phyloP scores from a whole-genome alignment of 768 basidiomycete genomes.

The Amanita polypyramis region DNA sequence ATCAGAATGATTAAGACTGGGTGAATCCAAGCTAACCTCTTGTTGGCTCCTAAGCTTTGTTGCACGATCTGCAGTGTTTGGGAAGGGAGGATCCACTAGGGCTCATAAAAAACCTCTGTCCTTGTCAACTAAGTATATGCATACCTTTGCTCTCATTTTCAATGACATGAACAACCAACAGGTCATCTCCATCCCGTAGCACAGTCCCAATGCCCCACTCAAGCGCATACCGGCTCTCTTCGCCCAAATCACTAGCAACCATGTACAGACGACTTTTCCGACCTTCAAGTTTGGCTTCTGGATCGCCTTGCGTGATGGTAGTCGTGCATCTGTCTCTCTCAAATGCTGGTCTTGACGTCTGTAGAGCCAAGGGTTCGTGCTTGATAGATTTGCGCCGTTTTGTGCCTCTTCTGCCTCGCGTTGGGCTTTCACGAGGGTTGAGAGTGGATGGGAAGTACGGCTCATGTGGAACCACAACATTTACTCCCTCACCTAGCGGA shows the following conservation, averaged over 20 bases:
- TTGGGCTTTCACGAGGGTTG: constrained; percentile 27
- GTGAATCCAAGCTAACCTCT: constrained; percentile 44
- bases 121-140: constrained; percentile 13
- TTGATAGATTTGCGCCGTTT: constrained; percentile 54
- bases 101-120: constrained; percentile 5
- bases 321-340: constrained; percentile 91
- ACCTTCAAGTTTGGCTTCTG: constrained; percentile 40
- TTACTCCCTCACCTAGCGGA: constrained; percentile 87
- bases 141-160: constrained; percentile 88
- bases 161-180: constrained; percentile 83
- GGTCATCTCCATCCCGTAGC: constrained; percentile 86
- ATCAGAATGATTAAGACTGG: constrained; percentile 7
- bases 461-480: constrained; percentile 76
- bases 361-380: constrained; percentile 52
- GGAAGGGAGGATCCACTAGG: constrained; percentile 57
- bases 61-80: constrained; percentile 64
- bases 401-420: constrained; percentile 31
- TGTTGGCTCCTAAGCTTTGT: constrained; percentile 83
- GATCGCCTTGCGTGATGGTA: constrained; percentile 78
- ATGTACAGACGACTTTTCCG: constrained; percentile 66
- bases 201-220: constrained; percentile 99
- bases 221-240: constrained; percentile 89
- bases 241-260: constrained; percentile 89
- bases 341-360: constrained; percentile 73
- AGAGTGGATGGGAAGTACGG: constrained; percentile 74